A percentile compares a stretch with the other conserved stretches of the same genome.
Evolutionary conservation across 305 asterid genomes (phyloP).

Genomic region (Rubia occidens): DNA sequence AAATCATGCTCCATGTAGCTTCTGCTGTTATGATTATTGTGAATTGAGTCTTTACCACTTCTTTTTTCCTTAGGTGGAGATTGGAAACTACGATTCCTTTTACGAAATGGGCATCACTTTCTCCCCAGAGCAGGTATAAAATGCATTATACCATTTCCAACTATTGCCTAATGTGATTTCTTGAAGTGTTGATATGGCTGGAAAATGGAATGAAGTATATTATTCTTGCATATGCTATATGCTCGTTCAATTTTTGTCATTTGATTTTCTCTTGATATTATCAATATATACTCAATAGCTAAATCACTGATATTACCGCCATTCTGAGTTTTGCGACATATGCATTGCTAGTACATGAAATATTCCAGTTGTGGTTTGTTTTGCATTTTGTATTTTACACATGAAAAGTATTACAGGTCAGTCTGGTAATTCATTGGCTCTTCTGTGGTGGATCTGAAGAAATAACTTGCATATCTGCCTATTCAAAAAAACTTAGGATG

Average conservation of each 20-base stretch:
- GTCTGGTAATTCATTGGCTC: no score
- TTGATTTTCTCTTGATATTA: no score
- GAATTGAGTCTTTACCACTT: slow-evolving; percentile 1
- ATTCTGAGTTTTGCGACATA: no score
- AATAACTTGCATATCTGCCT: no score
- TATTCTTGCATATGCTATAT: no score
- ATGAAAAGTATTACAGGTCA: no score
- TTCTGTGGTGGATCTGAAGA: no score
- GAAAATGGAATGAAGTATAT: not conserved
- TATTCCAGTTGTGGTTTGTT: not conserved
- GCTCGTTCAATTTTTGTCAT: no score
- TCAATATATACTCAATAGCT: no score
- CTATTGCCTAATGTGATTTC: not conserved
- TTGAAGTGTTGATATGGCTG: not conserved
- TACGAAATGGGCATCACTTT: slow-evolving; percentile 64
- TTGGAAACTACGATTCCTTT: slow-evolving; percentile 83
- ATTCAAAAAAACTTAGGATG: no score
- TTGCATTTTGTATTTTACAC: no score
- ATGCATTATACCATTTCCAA: not conserved
- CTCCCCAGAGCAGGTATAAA: slow-evolving; percentile 65
- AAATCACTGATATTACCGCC: no score
- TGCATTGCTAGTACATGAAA: not conserved
- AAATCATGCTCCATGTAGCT: slow-evolving; percentile 1
- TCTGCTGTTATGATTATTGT: not conserved
- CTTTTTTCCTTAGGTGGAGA: slow-evolving; percentile 52